phyloP scores from a whole-genome alignment of 495 filamentous ascomycete species.

The Neurospora discreta region DNA sequence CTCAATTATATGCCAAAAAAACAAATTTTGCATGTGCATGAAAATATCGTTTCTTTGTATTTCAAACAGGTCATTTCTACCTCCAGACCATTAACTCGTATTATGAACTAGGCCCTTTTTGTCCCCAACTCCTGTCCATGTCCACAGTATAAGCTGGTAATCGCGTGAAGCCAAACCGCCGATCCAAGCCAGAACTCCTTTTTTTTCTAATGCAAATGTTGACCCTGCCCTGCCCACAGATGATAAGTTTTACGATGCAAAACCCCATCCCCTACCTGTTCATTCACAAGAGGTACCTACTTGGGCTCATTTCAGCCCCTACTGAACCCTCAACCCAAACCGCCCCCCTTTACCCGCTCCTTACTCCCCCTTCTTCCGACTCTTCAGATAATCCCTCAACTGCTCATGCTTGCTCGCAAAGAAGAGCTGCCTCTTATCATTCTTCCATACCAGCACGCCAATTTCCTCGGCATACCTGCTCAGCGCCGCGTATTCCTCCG shows the following conservation, averaged over 20 bases:
- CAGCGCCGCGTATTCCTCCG: conserved; percentile 65
- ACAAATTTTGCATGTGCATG: too few relatives aligned
- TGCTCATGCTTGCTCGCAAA: conserved; percentile 83
- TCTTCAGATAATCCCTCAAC: conserved; percentile 66
- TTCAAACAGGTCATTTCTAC: background rate
- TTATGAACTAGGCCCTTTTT: background rate
- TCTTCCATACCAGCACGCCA: conserved; percentile 85
- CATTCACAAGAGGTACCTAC: background rate
- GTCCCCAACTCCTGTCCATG: background rate
- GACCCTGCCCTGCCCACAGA: background rate
- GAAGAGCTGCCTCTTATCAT: conserved; percentile 64
- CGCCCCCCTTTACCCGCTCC: background rate
- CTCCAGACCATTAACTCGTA: background rate
- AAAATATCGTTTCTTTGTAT: background rate
- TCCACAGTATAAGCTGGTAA: background rate
- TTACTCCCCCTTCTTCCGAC: conserved; percentile 38
- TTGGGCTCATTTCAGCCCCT: background rate
- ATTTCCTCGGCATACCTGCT: conserved; percentile 78
- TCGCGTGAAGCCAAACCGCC: background rate
- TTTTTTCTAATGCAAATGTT: background rate
- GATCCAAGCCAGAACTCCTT: background rate
- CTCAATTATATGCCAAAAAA: too few relatives aligned
- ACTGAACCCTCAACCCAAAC: background rate
- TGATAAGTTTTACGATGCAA: background rate
- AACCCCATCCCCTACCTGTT: background rate